These are phyloP conservation scores for Castanea sativa DNA, from an alignment of 306 rosid genomes.

Conservation along the genomic window DNA sequence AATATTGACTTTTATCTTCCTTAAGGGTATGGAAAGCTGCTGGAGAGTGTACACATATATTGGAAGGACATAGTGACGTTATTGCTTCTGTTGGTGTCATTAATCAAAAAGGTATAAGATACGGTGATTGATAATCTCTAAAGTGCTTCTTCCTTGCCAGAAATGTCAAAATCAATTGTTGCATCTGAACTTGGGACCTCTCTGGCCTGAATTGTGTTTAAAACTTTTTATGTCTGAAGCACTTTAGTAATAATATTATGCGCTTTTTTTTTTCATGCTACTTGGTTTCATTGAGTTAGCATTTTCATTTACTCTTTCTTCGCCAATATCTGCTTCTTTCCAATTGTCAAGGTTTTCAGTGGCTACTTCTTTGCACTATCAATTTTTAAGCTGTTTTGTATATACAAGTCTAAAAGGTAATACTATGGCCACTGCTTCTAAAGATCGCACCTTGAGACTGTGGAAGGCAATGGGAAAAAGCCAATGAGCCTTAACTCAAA, in stretches of 20 bases:
- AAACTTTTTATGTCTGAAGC: background rate
- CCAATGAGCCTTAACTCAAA: too few relatives aligned
- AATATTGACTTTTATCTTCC: too few relatives aligned
- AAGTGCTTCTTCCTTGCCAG: background rate
- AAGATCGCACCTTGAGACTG: conserved; percentile 79
- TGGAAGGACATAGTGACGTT: too few relatives aligned
- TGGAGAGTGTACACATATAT: too few relatives aligned
- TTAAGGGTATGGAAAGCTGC: too few relatives aligned
- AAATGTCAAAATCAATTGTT: background rate
- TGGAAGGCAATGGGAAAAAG: conserved; percentile 71
- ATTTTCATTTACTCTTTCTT: background rate
- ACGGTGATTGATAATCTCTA: background rate
- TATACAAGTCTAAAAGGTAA: conserved; percentile 48
- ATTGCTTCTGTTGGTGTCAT: too few relatives aligned
- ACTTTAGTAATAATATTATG: background rate
- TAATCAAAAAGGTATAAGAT: too few relatives aligned
- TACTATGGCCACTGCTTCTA: conserved; percentile 77
- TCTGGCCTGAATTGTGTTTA: background rate
- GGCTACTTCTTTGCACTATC: conserved; percentile 1
- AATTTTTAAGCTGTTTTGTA: conserved; percentile 15
- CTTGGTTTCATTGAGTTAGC: too few relatives aligned
- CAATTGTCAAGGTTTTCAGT: background rate
- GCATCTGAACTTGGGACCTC: background rate
- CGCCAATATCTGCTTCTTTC: background rate
- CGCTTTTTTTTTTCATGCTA: background rate